Evolutionary conservation across 129 eudicot genomes (phyloP), one percentile per base, ranked within the genome.

Genomic region (Flaveria sonorensis): DNA sequence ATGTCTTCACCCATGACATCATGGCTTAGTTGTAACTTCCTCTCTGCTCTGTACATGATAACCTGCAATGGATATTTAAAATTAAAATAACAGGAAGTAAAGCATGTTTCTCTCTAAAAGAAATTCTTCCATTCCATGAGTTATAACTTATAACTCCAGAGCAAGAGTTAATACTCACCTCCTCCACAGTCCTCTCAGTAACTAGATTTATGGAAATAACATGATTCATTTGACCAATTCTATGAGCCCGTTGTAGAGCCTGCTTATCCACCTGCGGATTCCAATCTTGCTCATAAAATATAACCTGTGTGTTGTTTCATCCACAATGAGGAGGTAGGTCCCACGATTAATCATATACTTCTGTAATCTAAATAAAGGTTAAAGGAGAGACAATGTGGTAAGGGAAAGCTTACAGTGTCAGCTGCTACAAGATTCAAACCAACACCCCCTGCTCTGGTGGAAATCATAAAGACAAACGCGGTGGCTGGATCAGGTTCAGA

Each of bases 241-340:
- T 80, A 63, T 95, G 99, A 8, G 99, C 97, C 51, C 99, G 94
- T 79, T 95, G 99, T 81, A 95, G 68, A 70, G 99, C 99, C 81
- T 95, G 99, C 81, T 87, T 89, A 74, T 95, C 99, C 82, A 95
- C 97, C 86, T 95, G 99, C 53, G 99, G 99, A 80, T 95, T 95
- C 99, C 99, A 95, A 64, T 95, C 99, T 82, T 95, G 99, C 87
- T 95, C 99, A 59, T 91, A 95, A 83, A 95, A 95, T 75, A 95
- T 86, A 69, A 95, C 99, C 99, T 94, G 78, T 83, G 83, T 42
- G 68, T 66, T 40, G 71, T 36, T 50, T 64, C 66, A 32, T 76
- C 23, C 19, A 39, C 45, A 77, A 53, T 60, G 51, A 56, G 74
- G 45, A 46, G 68, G 53, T 24, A 50, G 23, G 48, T 53, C 23